These are phyloP conservation scores for Sphagnum magellanicum DNA, from an alignment of 228 moss, liverwort and hornwort species.

Conservation along the genomic window DNA sequence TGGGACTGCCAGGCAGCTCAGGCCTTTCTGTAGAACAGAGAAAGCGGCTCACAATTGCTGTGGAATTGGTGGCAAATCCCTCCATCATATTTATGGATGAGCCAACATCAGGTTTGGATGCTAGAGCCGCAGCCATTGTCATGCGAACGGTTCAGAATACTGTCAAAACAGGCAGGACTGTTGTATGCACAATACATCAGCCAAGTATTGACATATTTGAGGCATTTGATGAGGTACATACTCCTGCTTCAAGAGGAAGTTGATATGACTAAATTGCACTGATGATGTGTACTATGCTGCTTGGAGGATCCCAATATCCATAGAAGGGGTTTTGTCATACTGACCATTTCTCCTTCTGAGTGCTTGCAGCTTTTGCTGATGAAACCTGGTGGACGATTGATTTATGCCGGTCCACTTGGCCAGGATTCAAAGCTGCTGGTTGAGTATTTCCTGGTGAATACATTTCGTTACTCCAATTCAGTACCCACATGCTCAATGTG, in stretches of 20 bases:
- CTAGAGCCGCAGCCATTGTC: conserved; percentile 94
- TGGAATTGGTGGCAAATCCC: conserved; percentile 90
- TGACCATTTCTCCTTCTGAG: not conserved
- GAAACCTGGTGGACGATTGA: conserved; percentile 80
- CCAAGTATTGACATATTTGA: conserved; percentile 99
- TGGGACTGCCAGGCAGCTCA: conserved; percentile 80
- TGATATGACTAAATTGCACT: not conserved
- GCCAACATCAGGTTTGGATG: conserved; percentile 96
- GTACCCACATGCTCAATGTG: not conserved
- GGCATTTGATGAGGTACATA: conserved; percentile 82
- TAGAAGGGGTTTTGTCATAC: not conserved
- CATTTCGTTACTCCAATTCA: conserved; percentile 4
- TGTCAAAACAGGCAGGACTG: conserved; percentile 92
- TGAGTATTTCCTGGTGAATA: conserved; percentile 71
- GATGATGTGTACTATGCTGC: not conserved
- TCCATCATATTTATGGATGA: conserved; percentile 99
- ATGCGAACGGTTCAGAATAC: conserved; percentile 97
- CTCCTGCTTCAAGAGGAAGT: not conserved
- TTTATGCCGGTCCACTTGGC: conserved; percentile 81
- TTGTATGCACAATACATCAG: conserved; percentile 98
- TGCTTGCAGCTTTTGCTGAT: conserved; percentile 67
- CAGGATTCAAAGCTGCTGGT: conserved; percentile 44
- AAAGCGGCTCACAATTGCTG: conserved; percentile 86
- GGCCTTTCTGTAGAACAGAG: conserved; percentile 94
- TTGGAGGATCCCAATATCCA: not conserved